Percentiles rank a stretch among this genome's conserved stretches.
phyloP scores from a whole-genome alignment of 768 basidiomycete genomes.

The Stropharia rugosoannulata region DNA sequence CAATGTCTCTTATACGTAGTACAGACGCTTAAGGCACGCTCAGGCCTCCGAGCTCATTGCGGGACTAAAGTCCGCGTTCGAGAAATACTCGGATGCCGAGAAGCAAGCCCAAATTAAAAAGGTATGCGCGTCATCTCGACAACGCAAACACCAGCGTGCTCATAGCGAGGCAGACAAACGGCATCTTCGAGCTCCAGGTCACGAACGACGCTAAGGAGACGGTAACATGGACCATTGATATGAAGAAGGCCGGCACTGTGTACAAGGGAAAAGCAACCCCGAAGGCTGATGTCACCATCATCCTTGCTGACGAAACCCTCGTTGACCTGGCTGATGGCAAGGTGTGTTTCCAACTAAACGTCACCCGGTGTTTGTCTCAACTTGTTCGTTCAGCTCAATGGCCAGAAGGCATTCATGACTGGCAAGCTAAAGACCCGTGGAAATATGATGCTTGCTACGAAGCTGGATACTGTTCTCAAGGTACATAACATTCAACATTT shows the following conservation, averaged over 20 bases:
- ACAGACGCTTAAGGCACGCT: background rate
- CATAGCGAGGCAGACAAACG: slow-evolving; percentile 63
- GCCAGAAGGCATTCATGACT: slow-evolving; percentile 96
- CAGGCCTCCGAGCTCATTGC: slow-evolving; percentile 71
- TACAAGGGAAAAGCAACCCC: slow-evolving; percentile 71
- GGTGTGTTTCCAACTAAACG: slow-evolving; percentile 30
- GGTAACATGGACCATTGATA: slow-evolving; percentile 87
- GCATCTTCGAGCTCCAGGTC: slow-evolving; percentile 83
- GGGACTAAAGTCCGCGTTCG: slow-evolving; percentile 51
- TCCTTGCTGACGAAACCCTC: slow-evolving; percentile 76
- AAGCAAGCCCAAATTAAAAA: slow-evolving; percentile 74
- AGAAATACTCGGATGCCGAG: slow-evolving; percentile 55
- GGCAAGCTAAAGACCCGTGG: slow-evolving; percentile 91
- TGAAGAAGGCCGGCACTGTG: slow-evolving; percentile 81
- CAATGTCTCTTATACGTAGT: background rate
- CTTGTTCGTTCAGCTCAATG: slow-evolving; percentile 56
- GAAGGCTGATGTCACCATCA: slow-evolving; percentile 83
- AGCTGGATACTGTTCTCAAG: slow-evolving; percentile 82
- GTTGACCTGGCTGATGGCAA: slow-evolving; percentile 70
- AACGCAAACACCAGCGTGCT: background rate
- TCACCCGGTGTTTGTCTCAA: background rate
- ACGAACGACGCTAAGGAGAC: slow-evolving; percentile 71
- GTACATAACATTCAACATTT: slow-evolving; percentile 34
- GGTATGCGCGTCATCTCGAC: slow-evolving; percentile 33
- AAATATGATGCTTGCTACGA: slow-evolving; percentile 93